Evolutionary conservation across 148 eudicot species (phyloP).

Genomic region (Cornus florida): DNA sequence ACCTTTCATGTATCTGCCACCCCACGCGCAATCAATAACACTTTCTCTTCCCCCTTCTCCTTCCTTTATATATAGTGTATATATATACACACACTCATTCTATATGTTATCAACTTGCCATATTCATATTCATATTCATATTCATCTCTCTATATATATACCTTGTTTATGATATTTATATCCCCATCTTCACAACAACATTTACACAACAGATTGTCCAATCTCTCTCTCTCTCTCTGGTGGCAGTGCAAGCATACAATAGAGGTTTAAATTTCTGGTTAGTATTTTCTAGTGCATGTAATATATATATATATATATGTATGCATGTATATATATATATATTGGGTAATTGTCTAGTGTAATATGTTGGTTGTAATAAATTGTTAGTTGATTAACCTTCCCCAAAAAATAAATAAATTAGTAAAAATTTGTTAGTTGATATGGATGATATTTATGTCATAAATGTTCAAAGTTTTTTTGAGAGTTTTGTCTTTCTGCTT

Average conservation of each 20-base stretch:
- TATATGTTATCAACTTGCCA: not conserved
- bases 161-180: not conserved
- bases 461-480: not conserved
- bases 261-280: constrained; percentile 6
- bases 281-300: constrained; percentile 4
- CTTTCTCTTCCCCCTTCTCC: not conserved
- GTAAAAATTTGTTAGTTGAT: not conserved
- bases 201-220: not conserved
- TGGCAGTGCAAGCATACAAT: not conserved
- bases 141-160: too few species aligned
- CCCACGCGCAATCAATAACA: constrained; percentile 71
- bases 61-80: not conserved
- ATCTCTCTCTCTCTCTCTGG: constrained; percentile 10
- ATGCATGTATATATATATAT: too few species aligned
- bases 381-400: not conserved
- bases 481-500: not conserved
- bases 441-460: not conserved
- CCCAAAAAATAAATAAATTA: too few species aligned
- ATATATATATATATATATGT: too few species aligned
- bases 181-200: not conserved
- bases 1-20: constrained; percentile 39
- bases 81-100: not conserved
- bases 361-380: not conserved
- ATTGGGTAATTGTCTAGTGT: too few species aligned
- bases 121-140: not conserved